Conservation (phyloP, 2,329 filamentous ascomycete species). For the Cytospora mali region DNA sequence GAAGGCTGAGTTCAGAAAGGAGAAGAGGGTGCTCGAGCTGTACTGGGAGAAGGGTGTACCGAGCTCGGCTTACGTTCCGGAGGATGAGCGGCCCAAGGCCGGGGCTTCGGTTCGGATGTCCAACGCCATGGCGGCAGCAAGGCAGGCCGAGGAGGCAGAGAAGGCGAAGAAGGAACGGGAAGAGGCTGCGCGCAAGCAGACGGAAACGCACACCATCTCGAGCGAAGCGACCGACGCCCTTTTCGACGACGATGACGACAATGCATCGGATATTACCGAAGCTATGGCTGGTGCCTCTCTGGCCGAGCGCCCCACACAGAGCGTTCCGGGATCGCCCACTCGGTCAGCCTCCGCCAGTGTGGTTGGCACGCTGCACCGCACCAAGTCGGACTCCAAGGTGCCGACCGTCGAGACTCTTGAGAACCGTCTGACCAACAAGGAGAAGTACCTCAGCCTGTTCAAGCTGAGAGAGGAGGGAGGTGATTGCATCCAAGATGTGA, state of each 20-base stretch:
- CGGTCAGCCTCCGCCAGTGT: constrained; percentile 64
- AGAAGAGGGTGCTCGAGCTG: constrained; percentile 88
- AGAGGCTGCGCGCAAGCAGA: constrained; percentile 89
- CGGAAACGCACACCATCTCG: constrained; percentile 91
- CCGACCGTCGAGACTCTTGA: constrained; percentile 74
- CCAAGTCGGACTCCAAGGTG: constrained; percentile 92
- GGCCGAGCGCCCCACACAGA: constrained; percentile 87
- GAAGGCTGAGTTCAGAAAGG: constrained; percentile 99
- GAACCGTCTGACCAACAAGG: constrained; percentile 83
- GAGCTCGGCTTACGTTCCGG: constrained; percentile 92
- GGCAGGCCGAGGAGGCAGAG: constrained; percentile 80
- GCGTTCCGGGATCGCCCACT: constrained; percentile 88
- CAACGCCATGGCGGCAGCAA: constrained; percentile 74
- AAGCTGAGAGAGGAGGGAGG: constrained; percentile 87
- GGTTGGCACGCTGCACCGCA: constrained; percentile 74
- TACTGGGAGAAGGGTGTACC: constrained; percentile 99
- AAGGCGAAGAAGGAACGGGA: constrained; percentile 83
- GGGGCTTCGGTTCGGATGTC: constrained; percentile 72
- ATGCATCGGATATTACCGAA: constrained; percentile 85
- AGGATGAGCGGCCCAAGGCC: constrained; percentile 92
- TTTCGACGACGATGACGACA: constrained; percentile 91
- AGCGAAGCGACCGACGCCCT: constrained; percentile 93
- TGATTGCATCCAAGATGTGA: constrained; percentile 97
- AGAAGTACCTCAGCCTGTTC: constrained; percentile 93
- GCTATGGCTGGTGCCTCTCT: constrained; percentile 89